These are phyloP conservation scores for Toxoplasma gondii DNA, from an alignment of 169 alveolate species.

Conservation along the genomic window DNA sequence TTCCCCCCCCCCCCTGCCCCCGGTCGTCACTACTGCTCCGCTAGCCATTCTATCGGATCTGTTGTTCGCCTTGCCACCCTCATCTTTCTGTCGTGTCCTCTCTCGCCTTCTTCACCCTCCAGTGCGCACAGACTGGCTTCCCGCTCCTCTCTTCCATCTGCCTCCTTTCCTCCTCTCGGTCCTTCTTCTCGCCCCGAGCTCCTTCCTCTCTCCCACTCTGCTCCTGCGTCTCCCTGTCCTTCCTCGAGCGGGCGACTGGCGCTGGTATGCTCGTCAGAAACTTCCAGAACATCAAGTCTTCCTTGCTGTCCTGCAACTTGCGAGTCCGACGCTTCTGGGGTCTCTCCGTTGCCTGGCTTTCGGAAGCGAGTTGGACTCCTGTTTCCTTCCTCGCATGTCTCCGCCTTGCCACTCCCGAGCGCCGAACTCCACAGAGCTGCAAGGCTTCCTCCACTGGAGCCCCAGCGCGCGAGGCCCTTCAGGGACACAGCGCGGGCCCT, in stretches of 20 bases:
- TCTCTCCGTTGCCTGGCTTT: no score
- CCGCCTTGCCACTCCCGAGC: not conserved
- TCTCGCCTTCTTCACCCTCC: not conserved
- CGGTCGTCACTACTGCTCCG: not conserved
- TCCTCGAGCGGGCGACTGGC: no score
- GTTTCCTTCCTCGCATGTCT: no score
- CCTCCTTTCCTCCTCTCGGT: not conserved
- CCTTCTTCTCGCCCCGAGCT: not conserved
- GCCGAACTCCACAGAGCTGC: not conserved
- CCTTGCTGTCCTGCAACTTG: no score
- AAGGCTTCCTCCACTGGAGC: not conserved
- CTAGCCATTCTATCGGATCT: not conserved
- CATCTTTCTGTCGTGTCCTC: not conserved
- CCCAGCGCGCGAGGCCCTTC: not conserved
- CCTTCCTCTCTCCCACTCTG: not conserved
- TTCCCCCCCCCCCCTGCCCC: not conserved
- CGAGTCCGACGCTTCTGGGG: no score
- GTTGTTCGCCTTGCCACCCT: not conserved
- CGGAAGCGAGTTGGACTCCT: no score
- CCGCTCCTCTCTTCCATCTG: not conserved
- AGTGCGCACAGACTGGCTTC: not conserved
- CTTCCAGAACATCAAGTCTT: no score
- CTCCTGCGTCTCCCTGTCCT: no score
- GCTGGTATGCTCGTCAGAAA: no score
- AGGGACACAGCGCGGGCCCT: not conserved